These are phyloP conservation scores for Aspergillus tubingensis DNA, from an alignment of 2,329 filamentous ascomycete genomes.

Conservation along the genomic window DNA sequence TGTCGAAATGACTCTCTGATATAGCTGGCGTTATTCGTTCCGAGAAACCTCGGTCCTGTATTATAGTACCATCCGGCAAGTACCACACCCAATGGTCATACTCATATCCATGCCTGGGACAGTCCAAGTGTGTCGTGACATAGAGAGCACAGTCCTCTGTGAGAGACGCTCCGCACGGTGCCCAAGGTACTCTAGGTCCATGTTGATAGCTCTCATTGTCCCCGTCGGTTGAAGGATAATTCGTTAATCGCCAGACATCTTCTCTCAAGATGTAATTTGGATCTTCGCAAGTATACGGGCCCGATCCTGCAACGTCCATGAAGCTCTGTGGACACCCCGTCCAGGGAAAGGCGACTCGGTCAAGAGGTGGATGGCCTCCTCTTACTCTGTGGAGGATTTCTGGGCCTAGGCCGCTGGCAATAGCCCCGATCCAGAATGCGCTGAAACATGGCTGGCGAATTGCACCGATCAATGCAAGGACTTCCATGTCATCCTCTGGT, in stretches of 20 bases:
- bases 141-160: slow-evolving; percentile 14
- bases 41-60: too few species aligned
- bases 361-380: slow-evolving; percentile 11
- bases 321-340: slow-evolving; percentile 18
- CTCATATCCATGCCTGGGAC: slow-evolving; percentile 14
- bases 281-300: slow-evolving; percentile 10
- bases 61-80: slow-evolving; percentile 4
- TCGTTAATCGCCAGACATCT: slow-evolving; percentile 20
- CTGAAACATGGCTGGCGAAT: slow-evolving; percentile 17
- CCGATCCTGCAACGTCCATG: slow-evolving; percentile 15
- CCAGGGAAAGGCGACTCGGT: slow-evolving; percentile 14
- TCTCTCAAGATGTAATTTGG: slow-evolving; percentile 4
- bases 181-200: not conserved
- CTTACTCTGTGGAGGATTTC: slow-evolving; percentile 5
- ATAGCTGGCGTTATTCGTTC: too few species aligned
- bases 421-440: slow-evolving; percentile 19
- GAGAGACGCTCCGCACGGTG: not conserved
- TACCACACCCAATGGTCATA: slow-evolving; percentile 17
- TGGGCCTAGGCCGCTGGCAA: slow-evolving; percentile 7
- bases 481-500: slow-evolving; percentile 3
- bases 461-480: slow-evolving; percentile 12
- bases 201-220: slow-evolving; percentile 5
- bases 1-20: too few species aligned
- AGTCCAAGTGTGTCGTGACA: slow-evolving; percentile 13
- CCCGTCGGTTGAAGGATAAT: slow-evolving; percentile 11